Conservation (phyloP, 192 early-diverging fungal genomes). For the Linnemannia schmuckeri region DNA sequence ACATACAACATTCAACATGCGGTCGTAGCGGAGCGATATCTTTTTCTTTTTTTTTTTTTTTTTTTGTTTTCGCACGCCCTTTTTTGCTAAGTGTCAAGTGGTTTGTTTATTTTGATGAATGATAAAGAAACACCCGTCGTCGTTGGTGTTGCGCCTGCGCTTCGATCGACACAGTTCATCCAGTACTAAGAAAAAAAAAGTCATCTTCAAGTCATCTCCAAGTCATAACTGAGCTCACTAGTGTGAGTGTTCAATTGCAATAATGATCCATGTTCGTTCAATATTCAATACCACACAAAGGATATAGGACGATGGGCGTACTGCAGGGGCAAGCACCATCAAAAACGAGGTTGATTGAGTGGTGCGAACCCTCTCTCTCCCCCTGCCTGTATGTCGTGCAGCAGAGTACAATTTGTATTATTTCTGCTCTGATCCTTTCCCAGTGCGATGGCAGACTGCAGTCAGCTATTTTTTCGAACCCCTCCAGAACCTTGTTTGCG, state of each 20-base stretch:
- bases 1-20: neutral
- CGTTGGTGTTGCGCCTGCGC: neutral
- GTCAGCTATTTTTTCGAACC: neutral
- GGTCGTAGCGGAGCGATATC: neutral
- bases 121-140: neutral
- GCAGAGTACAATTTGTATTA: neutral
- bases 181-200: neutral
- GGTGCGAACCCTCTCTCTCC: conserved; percentile 16
- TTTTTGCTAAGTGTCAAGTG: neutral
- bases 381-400: neutral
- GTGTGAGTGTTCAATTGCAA: no score
- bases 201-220: neutral
- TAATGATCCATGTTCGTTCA: neutral
- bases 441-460: neutral
- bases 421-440: neutral
- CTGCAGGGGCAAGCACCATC: neutral
- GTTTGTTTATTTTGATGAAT: conserved; percentile 11
- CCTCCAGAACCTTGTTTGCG: conserved; percentile 9
- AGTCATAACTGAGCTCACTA: neutral
- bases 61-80: conserved; percentile 33
- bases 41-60: neutral
- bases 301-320: neutral
- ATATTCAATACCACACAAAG: neutral
- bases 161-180: neutral
- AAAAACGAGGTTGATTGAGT: conserved; percentile 33